Evolutionary conservation across 768 basidiomycete species (phyloP).

Genomic region (Pleurotus eryngii): DNA sequence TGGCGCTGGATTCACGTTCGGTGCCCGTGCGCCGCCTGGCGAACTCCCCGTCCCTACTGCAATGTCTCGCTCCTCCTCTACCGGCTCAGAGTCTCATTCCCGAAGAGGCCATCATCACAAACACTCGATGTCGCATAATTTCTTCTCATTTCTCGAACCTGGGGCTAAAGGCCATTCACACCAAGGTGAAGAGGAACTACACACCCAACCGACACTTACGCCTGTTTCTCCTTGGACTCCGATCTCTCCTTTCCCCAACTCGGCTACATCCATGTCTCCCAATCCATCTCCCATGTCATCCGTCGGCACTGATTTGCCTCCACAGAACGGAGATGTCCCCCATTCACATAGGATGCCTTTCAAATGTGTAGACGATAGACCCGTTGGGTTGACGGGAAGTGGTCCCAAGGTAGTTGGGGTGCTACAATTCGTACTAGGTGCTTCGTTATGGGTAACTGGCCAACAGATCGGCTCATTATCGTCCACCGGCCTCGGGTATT

Average conservation of each 20-base stretch:
- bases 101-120: constrained; percentile 86
- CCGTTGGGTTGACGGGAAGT: background rate
- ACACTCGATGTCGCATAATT: constrained; percentile 91
- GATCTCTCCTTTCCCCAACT: constrained; percentile 38
- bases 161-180: constrained; percentile 26
- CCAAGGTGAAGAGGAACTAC: constrained; percentile 34
- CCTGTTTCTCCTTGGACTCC: constrained; percentile 71
- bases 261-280: constrained; percentile 21
- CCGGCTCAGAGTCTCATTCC: constrained; percentile 24
- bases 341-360: background rate
- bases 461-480: constrained; percentile 86
- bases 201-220: constrained; percentile 55
- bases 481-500: constrained; percentile 90
- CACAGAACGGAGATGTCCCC: background rate
- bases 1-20: constrained; percentile 63
- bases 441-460: constrained; percentile 82
- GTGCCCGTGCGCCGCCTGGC: constrained; percentile 43
- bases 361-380: background rate
- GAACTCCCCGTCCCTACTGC: constrained; percentile 23
- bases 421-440: constrained; percentile 61
- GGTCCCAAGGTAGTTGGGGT: constrained; percentile 25
- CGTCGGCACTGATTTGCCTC: background rate
- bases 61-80: constrained; percentile 21
- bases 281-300: constrained; percentile 3
- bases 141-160: constrained; percentile 94